Evolutionary conservation across 73 alveolate species (phyloP), one percentile per base, ranked within the genome.

Genomic region (Durusdinium trenchii): DNA sequence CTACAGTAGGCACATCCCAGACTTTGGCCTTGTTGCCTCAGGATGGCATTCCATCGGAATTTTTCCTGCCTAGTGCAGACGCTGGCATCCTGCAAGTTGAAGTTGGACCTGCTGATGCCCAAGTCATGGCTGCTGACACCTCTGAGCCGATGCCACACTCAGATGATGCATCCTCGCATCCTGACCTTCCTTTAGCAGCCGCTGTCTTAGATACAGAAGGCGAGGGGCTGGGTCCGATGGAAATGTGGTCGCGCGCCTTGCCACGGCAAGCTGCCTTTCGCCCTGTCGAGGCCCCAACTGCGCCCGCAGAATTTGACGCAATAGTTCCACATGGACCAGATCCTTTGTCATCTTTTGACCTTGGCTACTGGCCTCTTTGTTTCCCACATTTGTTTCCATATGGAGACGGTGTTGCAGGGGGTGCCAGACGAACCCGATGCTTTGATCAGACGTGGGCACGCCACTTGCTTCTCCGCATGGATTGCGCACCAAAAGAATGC

Each of bases 381-480:
- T 50, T 48, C 71, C 92, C 92, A 3, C 92, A 47, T 30, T 71
- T 82, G 30, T 82, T 82, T 46, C 92, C 92, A 3, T 82, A 38
- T 32, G 92, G 92, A 12, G 73, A 48, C 35, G 92, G 92, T 30
- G 48, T 82, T 3, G 73, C 67, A 2, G 73, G 67, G 36, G 48
- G 46, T 2, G 50, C 67, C 6, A 9, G 92, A 16, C 10, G 3
- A 12, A 82, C 92, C 9, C 92, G 48, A 6, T 35, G 46, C 2
- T 48, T 71, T 6, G 3, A 4, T 30, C 1, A 23, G 48, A 2
- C 92, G 7, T 82, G 92, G 92, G 92, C 73, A 9, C 69, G 73
- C 4, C 67, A 50, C 30, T 35, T 82, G 30, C 54, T 82, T 43
- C 92, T 82, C 46, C 92, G 92, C 47, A 50, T 14, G 3, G 73